Evolutionary conservation across 108 stramenopile genomes (phyloP), one percentile per base, ranked within the genome.

Genomic region (Pseudonitzschia multistriata): DNA sequence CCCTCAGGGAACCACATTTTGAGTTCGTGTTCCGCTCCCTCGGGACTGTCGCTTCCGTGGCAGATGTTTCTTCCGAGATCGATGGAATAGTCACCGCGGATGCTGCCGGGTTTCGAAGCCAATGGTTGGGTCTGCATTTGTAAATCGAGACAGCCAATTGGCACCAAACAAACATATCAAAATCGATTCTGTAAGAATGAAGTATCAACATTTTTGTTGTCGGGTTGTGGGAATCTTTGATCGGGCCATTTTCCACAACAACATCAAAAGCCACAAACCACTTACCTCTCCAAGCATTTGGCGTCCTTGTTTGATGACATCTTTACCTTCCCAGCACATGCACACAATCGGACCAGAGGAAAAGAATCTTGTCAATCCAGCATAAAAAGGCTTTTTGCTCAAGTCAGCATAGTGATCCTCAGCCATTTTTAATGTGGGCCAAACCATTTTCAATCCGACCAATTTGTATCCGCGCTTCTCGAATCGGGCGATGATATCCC

Each of bases 251-350:
- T 45, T 17, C 11, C 42, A 3, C 42, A 3, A n/a, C n/a, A n/a
- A n/a, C 3, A 45, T 13, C 11, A 45, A 4, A 45, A 45, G 13
- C 15, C 3, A 13, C 2, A 3, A 13, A 45, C n/a, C 17, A 17
- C 42, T 45, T 45, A 45, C 42, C 42, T 45, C 42, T 45, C 97
- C 97, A 15, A 98, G 83, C 91, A 98, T 93, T 75, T 92, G 93
- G 30, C 97, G 81, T 35, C 96, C 96, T 3, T 89, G 90, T 7
- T 82, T 73, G 45, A 97, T 93, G 17, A 90, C 97, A 53, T 91
- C 91, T 48, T 90, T 89, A 62, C 78, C 78, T 80, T 97, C 94
- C 96, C 96, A 98, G 29, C 95, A 84, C 96, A 98, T 97, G 80
- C 87, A 85, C 13, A 85, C 75, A 55, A 89, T 78, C 55, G 83